A percentile compares a stretch with the other conserved stretches of the same genome.
Evolutionary conservation across 208 protist species (phyloP).

Genomic region (Crithidia expoeki): DNA sequence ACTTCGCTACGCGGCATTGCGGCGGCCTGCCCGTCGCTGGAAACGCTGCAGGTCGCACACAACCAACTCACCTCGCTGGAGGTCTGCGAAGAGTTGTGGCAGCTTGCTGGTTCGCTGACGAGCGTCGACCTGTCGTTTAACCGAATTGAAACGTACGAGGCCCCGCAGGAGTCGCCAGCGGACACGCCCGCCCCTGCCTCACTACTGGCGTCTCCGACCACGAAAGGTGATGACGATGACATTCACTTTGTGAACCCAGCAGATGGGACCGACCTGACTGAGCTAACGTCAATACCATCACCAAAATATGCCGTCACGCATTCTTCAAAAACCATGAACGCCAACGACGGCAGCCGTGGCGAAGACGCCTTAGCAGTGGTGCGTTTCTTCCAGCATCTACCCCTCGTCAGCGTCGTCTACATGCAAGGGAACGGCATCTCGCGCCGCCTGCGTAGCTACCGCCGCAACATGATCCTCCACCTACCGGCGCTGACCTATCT

Average conservation of each 20-base stretch:
- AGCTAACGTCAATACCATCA: not conserved
- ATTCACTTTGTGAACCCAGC: slow-evolving; percentile 44
- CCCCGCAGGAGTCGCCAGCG: slow-evolving; percentile 7
- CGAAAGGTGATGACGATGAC: slow-evolving; percentile 27
- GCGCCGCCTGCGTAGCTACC: slow-evolving; percentile 77
- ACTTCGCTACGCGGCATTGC: slow-evolving; percentile 68
- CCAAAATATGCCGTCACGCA: not conserved
- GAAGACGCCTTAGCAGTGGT: slow-evolving; percentile 59
- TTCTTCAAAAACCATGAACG: not conserved
- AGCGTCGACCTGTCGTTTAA: slow-evolving; percentile 95
- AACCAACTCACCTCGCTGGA: slow-evolving; percentile 80
- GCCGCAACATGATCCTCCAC: slow-evolving; percentile 88
- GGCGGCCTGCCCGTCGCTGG: slow-evolving; percentile 52
- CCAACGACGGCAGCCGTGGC: not conserved
- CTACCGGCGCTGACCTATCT: slow-evolving; percentile 84
- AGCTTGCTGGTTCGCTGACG: slow-evolving; percentile 67
- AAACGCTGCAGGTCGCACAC: slow-evolving; percentile 74
- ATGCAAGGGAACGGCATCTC: slow-evolving; percentile 83
- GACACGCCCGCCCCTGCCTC: not conserved
- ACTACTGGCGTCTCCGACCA: not conserved
- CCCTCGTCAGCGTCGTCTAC: slow-evolving; percentile 90
- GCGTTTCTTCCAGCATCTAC: slow-evolving; percentile 78
- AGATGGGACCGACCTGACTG: not conserved
- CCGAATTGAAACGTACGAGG: slow-evolving; percentile 55
- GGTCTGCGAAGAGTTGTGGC: slow-evolving; percentile 75